Base-by-base conservation (phyloP, 371 early-diverging fungal genomes). In the Rhizopus sp. region DNA sequence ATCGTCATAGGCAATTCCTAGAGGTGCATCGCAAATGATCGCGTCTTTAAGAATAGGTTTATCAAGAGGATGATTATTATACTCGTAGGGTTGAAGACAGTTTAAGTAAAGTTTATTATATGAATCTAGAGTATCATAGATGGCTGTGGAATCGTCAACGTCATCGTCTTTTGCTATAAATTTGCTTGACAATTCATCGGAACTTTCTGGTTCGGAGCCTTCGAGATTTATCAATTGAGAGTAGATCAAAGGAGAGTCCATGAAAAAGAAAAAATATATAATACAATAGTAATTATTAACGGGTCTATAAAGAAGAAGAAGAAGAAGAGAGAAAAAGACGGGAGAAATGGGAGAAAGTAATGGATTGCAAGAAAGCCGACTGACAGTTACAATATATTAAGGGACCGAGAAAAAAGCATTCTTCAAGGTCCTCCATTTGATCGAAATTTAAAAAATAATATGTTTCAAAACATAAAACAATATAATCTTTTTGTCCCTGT, bases 151-250 rank as follows among this genome's bases (percentile, higher is more conserved):
- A 46, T 15, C 29, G 2, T 46, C 29, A 23, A 8, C 7, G 5
- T 23, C 46, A 23, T 46, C 29, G 29, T 23, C 29, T 7, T n/a
- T 7, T 29, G 29, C 29, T 29, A 46, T 29, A 29, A 4, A 6
- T 23, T 46, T 46, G 12, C 4, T 12, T 46, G 46, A 29, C 29
- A 15, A 29, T 23, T 46, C 46, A 46, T 46, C 46, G 15, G 5
- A 29, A 12, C 46, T 46, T 23, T 46, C 46, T 23, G 46, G 1
- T 38, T 64, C 64, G 31, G 59, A 29, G 9, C 50, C 55, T 31
- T 50, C 64, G n/a, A 64, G 56, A 50, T 57, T 61, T 53, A 65
- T 60, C 10, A 65, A 42, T 29, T 65, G 66, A 37, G 66, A 53
- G 16, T 60, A 65, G 23, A 29, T 37, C 29, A 51, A 35, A 51